These are phyloP conservation scores for Collariella sp. DNA, from an alignment of 495 filamentous ascomycete genomes.

Conservation along the genomic window DNA sequence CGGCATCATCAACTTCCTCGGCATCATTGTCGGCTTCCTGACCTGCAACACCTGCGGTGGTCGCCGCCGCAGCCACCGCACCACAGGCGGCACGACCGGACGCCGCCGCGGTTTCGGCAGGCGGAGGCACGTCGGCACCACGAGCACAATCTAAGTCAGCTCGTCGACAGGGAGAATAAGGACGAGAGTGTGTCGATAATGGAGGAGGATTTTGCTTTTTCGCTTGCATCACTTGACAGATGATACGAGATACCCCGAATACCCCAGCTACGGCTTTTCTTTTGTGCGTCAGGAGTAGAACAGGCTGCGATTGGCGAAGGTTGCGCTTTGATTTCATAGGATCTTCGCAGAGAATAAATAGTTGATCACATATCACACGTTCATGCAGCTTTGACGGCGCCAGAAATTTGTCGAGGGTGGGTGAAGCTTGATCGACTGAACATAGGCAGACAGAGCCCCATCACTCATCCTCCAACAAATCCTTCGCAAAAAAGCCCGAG, in stretches of 20 bases:
- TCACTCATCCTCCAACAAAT: slow-evolving; percentile 47
- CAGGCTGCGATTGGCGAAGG: not conserved
- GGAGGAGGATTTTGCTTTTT: not conserved
- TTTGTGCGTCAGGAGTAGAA: too few species aligned
- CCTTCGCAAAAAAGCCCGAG: slow-evolving; percentile 74
- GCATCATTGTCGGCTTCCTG: slow-evolving; percentile 77
- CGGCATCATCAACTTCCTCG: slow-evolving; percentile 66
- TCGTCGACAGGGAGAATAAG: not conserved
- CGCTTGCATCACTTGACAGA: not conserved
- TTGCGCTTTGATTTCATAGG: not conserved
- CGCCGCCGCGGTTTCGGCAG: slow-evolving; percentile 21
- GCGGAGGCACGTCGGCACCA: slow-evolving; percentile 19
- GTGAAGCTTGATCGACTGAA: too few species aligned
- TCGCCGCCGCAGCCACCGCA: slow-evolving; percentile 18
- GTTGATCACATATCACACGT: not conserved
- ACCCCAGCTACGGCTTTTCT: not conserved
- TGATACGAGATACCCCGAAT: slow-evolving; percentile 6
- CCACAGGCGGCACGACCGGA: slow-evolving; percentile 2
- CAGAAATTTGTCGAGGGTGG: too few species aligned
- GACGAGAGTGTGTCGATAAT: not conserved
- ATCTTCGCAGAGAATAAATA: not conserved
- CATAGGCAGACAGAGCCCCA: not conserved
- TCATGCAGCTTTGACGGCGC: too few species aligned
- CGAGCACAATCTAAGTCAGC: slow-evolving; percentile 14
- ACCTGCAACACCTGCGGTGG: slow-evolving; percentile 59